phyloP scores from a whole-genome alignment of 129 eudicot species.

The Silybum marianum region DNA sequence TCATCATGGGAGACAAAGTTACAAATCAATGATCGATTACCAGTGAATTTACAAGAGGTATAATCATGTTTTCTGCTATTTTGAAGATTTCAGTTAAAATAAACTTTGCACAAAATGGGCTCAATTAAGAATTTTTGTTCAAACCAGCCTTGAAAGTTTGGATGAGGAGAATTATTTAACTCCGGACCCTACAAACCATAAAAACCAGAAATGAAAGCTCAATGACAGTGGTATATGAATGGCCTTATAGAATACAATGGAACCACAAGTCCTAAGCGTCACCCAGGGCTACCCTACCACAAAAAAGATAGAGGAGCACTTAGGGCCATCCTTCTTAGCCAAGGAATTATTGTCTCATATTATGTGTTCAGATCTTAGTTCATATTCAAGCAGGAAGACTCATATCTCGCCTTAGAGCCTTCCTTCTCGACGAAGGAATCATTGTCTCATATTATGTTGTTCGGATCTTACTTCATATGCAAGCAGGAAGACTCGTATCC shows the following conservation, averaged over 20 bases:
- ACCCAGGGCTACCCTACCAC: neutral
- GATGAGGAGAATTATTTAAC: neutral
- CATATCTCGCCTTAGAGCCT: neutral
- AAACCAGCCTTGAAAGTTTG: conserved; percentile 3
- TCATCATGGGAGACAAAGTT: neutral
- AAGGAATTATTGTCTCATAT: neutral
- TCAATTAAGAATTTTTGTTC: neutral
- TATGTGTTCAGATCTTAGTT: neutral
- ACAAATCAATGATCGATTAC: neutral
- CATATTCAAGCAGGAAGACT: neutral
- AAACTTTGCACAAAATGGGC: neutral
- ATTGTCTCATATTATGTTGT: neutral
- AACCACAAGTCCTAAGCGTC: neutral
- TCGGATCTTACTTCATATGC: neutral
- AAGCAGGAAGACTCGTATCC: neutral
- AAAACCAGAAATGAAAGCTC: neutral
- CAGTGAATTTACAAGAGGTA: neutral
- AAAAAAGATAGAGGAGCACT: neutral
- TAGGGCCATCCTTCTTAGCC: neutral
- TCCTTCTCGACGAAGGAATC: neutral
- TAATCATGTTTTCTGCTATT: neutral
- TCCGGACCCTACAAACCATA: neutral
- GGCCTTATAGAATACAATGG: neutral
- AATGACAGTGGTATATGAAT: neutral
- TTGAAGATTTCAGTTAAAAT: neutral